Conservation (phyloP, 495 filamentous ascomycete species). For the Hyaloscypha finlandica region DNA sequence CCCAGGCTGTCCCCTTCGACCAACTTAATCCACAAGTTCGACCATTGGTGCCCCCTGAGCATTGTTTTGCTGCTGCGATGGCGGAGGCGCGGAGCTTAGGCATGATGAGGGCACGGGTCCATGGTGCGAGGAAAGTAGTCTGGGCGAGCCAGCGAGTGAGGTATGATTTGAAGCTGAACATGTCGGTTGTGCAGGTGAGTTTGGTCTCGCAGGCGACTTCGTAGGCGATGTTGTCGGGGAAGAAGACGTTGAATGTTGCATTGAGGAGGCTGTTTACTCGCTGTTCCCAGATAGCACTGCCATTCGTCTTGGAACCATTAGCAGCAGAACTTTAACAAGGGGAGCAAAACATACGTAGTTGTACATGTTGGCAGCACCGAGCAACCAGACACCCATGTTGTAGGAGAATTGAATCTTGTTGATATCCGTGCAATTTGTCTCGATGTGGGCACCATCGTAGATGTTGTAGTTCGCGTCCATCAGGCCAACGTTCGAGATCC, state of each 20-base stretch:
- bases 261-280: conserved; percentile 27
- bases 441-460: conserved; percentile 73
- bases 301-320: conserved; percentile 33
- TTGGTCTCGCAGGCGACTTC: conserved; percentile 74
- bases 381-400: conserved; percentile 69
- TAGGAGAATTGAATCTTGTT: conserved; percentile 73
- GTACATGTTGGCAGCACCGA: conserved; percentile 80
- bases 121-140: conserved; percentile 71
- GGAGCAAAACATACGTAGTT: conserved; percentile 54
- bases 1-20: conserved; percentile 56
- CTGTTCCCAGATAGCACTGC: conserved; percentile 33
- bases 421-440: conserved; percentile 62
- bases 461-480: conserved; percentile 65
- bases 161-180: conserved; percentile 86
- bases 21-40: conserved; percentile 69
- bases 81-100: conserved; percentile 66
- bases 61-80: conserved; percentile 67
- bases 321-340: not conserved
- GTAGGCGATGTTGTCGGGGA: conserved; percentile 59
- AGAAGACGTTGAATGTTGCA: conserved; percentile 46
- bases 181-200: conserved; percentile 69
- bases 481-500: conserved; percentile 63
- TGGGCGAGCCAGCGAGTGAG: conserved; percentile 79
- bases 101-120: conserved; percentile 61
- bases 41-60: conserved; percentile 56